Base-by-base conservation (phyloP, 495 filamentous ascomycete species). In the Daldinia caldariorum region DNA sequence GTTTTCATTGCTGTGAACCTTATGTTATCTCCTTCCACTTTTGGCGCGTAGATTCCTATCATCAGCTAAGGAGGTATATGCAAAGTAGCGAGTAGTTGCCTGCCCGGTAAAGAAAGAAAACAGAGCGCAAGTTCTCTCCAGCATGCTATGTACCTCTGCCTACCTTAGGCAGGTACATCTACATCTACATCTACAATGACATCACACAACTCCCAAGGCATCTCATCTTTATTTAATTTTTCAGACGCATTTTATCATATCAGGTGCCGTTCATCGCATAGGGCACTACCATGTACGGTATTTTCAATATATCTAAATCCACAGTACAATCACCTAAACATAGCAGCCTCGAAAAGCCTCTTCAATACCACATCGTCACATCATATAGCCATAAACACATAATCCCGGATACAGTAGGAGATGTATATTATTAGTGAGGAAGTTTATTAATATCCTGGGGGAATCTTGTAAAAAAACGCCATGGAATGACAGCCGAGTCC, bases 381-480 rank as follows among this genome's bases (percentile, higher is more conserved):
- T 56, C 22, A n/a, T 41, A 10, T 13, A n/a, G n/a, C 16, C 4
- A 26, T 3, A 38, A 45, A 20, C 31, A 12, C n/a, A 32, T 35
- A 32, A 35, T 29, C 6, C 16, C 37, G 3, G n/a, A 54, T 37
- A 47, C n/a, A 51, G 3, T 26, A 14, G 45, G 31, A 56, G 18
- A 61, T n/a, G 26, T 35, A n/a, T n/a, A n/a, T 55, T 26, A 47
- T 56, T 39, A 38, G 20, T 22, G 38, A 63, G 31, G 57, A 35
- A 65, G n/a, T 71, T 63, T 45, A 66, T 71, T 71, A 39, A 68
- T 68, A 64, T 56, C 58, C 56, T 31, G 45, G 70, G 67, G 70
- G 70, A 72, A 72, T 72, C 69, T 72, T 65, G 18, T 68, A 20
- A 47, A 35, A 47, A 35, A 72, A 72, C 65, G 65, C 70, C 70